These are phyloP conservation scores for Plantago lanceolata DNA, from an alignment of 305 asterid species.

Conservation along the genomic window DNA sequence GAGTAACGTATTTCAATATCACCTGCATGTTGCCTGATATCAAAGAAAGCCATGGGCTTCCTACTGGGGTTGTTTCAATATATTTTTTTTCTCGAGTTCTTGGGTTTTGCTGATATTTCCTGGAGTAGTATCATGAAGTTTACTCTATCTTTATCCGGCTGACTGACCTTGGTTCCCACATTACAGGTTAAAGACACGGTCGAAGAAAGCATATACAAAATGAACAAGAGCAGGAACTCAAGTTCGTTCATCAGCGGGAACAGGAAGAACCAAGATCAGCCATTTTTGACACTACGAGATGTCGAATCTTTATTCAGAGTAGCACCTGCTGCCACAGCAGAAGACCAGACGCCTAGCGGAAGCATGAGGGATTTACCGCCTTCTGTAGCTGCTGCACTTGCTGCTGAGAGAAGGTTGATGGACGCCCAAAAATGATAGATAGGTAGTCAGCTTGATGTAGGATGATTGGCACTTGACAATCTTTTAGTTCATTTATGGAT, in stretches of 20 bases:
- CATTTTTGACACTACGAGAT: constrained; percentile 70
- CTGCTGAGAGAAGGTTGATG: constrained; percentile 79
- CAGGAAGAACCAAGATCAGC: constrained; percentile 86
- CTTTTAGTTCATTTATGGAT: background rate
- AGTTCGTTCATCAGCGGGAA: constrained; percentile 78
- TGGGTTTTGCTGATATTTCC: too few relatives aligned
- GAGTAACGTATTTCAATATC: too few relatives aligned
- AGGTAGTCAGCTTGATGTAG: background rate
- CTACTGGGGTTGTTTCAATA: too few relatives aligned
- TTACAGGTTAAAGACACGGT: constrained; percentile 83
- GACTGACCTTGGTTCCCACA: constrained; percentile 6
- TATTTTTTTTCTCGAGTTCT: too few relatives aligned
- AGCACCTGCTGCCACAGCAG: constrained; percentile 29
- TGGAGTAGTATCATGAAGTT: too few relatives aligned
- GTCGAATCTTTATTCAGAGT: constrained; percentile 81
- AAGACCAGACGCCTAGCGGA: constrained; percentile 29
- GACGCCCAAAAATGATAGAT: constrained; percentile 13
- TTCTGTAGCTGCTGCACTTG: constrained; percentile 78
- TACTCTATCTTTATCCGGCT: background rate
- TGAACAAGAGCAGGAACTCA: constrained; percentile 67
- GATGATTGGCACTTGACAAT: background rate
- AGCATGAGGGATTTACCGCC: constrained; percentile 79
- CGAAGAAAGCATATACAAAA: constrained; percentile 81
- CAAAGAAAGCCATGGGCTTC: too few relatives aligned
- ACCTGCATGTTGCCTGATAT: too few relatives aligned